A percentile compares a stretch with the other conserved stretches of the same genome.
These are phyloP conservation scores for Radiomyces spectabilis DNA, from an alignment of 192 early-diverging fungal species.

Conservation along the genomic window DNA sequence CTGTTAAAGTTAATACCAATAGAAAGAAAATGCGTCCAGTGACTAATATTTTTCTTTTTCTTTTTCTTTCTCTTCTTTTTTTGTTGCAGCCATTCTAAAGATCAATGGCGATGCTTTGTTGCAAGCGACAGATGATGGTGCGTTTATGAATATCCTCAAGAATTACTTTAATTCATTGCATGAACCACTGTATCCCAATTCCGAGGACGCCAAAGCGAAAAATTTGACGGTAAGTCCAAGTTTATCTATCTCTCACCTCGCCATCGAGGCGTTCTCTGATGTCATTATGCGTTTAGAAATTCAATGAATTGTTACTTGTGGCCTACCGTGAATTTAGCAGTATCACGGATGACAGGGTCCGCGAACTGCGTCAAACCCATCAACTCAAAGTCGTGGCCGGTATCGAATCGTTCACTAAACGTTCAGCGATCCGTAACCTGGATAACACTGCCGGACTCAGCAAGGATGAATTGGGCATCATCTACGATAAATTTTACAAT, in stretches of 20 bases:
- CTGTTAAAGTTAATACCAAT: neutral
- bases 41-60: neutral
- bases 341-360: conserved; percentile 61
- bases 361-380: conserved; percentile 67
- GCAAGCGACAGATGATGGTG: conserved; percentile 46
- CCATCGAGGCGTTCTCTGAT: too few relatives aligned
- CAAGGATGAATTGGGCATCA: conserved; percentile 65
- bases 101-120: conserved; percentile 64
- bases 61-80: neutral
- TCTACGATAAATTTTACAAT: conserved; percentile 79
- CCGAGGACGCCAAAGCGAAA: conserved; percentile 35
- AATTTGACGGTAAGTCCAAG: conserved; percentile 33
- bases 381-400: conserved; percentile 80
- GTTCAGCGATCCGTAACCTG: conserved; percentile 66
- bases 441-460: conserved; percentile 56
- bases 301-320: conserved; percentile 66
- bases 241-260: neutral
- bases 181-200: conserved; percentile 49
- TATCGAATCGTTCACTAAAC: conserved; percentile 76
- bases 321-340: conserved; percentile 80
- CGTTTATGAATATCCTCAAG: conserved; percentile 63
- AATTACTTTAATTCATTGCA: conserved; percentile 67
- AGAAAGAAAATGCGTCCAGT: neutral
- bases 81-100: conserved; percentile 64
- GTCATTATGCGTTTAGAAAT: conserved; percentile 34